Percentiles rank a stretch among this genome's conserved stretches.
Conservation (phyloP, 352 stramenopile genomes). For the Hyaloperonospora arabidopsidis region DNA sequence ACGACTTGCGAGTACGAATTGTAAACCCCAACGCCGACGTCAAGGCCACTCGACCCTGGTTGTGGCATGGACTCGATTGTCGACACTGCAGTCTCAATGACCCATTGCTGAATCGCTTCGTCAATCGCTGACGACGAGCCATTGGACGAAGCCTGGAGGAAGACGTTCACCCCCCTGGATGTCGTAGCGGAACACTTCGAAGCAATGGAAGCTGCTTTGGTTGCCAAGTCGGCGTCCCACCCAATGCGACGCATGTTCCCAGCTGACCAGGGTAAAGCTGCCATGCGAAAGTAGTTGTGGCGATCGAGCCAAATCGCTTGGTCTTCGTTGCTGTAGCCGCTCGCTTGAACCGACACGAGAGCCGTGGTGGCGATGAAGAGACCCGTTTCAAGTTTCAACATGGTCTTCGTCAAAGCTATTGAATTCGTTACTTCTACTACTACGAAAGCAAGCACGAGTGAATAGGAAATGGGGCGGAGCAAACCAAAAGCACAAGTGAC, state of each 20-base stretch:
- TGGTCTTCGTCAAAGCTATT: too few species aligned
- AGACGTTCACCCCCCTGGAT: constrained; percentile 40
- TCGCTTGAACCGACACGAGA: not conserved
- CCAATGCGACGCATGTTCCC: constrained; percentile 64
- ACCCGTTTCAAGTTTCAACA: too few species aligned
- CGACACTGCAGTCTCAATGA: constrained; percentile 41
- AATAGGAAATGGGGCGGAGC: too few species aligned
- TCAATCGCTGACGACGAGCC: constrained; percentile 35
- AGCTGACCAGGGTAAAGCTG: constrained; percentile 50
- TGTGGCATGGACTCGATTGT: constrained; percentile 40
- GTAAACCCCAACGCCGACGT: constrained; percentile 52
- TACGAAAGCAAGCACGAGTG: too few species aligned
- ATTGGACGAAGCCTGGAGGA: constrained; percentile 26
- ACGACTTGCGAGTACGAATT: constrained; percentile 73
- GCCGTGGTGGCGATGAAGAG: too few species aligned
- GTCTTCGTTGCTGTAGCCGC: constrained; percentile 28
- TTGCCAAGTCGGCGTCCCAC: constrained; percentile 44
- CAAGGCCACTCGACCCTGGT: constrained; percentile 32
- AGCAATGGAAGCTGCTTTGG: constrained; percentile 30
- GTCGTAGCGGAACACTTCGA: constrained; percentile 31
- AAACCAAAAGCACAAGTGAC: too few species aligned
- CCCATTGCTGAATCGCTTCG: constrained; percentile 50
- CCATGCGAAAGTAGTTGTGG: constrained; percentile 74
- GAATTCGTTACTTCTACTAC: too few species aligned
- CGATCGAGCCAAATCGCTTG: constrained; percentile 66